Evolutionary conservation across 306 rosid species (phyloP).

Genomic region (Cercis canadensis): DNA sequence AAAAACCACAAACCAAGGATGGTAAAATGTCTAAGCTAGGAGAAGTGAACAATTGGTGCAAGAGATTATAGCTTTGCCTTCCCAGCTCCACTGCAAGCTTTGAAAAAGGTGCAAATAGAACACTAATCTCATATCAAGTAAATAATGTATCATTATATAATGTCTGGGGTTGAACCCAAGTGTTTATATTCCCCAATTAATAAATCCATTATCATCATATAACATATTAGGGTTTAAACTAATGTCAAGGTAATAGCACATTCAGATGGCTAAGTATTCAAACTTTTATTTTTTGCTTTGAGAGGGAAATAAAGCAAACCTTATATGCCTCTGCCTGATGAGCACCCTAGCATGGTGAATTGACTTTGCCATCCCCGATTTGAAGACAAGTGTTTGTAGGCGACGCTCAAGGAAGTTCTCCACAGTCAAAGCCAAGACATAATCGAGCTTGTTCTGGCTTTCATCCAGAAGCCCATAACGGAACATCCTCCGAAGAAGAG

Average conservation of each 20-base stretch:
- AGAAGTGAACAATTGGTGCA: background rate
- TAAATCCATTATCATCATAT: no score
- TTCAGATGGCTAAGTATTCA: no score
- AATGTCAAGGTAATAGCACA: no score
- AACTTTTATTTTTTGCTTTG: no score
- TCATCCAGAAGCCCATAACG: constrained; percentile 65
- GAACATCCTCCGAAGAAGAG: constrained; percentile 64
- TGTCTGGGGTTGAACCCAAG: no score
- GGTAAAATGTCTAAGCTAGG: background rate
- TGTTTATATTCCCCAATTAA: no score
- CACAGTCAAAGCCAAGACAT: constrained; percentile 66
- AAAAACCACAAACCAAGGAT: no score
- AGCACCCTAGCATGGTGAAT: constrained; percentile 74
- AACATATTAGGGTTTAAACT: no score
- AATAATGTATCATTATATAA: no score
- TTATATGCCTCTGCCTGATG: constrained; percentile 69
- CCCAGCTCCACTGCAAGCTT: background rate
- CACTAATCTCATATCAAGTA: background rate
- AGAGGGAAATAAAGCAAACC: constrained; percentile 24
- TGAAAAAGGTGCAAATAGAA: background rate
- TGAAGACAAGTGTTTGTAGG: constrained; percentile 66
- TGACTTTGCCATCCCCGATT: constrained; percentile 73
- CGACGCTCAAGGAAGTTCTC: constrained; percentile 77
- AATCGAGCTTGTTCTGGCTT: constrained; percentile 72
- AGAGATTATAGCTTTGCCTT: background rate